Base-by-base conservation (phyloP, 306 rosid genomes). In the Cicer cuneatum region DNA sequence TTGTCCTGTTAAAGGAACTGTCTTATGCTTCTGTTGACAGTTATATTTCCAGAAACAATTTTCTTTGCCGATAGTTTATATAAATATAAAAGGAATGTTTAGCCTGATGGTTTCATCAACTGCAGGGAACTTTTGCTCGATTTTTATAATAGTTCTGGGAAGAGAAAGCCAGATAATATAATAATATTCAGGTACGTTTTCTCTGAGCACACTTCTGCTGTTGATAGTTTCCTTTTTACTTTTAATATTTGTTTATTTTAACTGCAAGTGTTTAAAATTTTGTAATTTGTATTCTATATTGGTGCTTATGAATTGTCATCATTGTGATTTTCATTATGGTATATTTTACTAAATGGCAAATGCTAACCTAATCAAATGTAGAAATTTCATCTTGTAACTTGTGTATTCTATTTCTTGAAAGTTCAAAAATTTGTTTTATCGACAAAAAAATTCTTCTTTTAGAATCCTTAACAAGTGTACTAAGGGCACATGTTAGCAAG, bases 121-220 rank as follows among this genome's bases (percentile, higher is more conserved):
- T 85, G 83, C 92, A 94, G 99, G 90, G 99, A 94, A 79, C 85
- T 87, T 66, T 70, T 94, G 66, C 73, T 94, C 5, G 99, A 94
- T 73, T 94, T 94, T 85, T 94, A 92, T 72, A 42, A 66, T 5
- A 92, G 93, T 72, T 94, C 98, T 41, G 92, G 89, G 41, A 94
- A 92, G 80, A 81, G 88, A 24, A 94, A 94, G 57, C 99, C 99
- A 0, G 99, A 94, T 10, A 92, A 94, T 60, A 90, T 94, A n/a
- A 90, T 94, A 43, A 90, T 94, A 48, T 94, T 94, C 90, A 92
- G 99, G 99, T 86, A 65, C 53, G 10, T 49, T 45, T 52, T 24
- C n/a, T n/a, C 38, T 40, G 12, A 10, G 37, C 45, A 15, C 15
- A 13, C 45, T 9, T 53, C 35, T 68, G 43, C 48, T 76, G 18